Conservation (phyloP, 2,329 filamentous ascomycete genomes). For the Escovopsis weberi region DNA sequence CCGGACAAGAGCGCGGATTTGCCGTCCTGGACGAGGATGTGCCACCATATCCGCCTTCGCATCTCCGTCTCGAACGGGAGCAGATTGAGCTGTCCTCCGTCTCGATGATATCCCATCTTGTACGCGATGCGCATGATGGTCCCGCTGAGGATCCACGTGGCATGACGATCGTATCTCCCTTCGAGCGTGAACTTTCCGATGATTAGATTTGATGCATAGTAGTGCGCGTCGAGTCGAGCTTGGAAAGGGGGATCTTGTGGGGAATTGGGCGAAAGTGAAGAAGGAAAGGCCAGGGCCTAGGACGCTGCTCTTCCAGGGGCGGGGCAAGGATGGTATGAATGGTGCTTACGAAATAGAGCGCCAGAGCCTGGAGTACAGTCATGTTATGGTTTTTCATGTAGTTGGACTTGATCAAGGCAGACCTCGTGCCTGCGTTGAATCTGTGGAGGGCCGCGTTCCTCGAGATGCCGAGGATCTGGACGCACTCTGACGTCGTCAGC, state of each 20-base stretch:
- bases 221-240: no score
- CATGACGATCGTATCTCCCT: constrained; percentile 43
- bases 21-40: constrained; percentile 43
- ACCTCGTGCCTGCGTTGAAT: constrained; percentile 37
- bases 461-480: constrained; percentile 33
- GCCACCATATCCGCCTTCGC: constrained; percentile 54
- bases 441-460: constrained; percentile 34
- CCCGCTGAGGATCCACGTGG: constrained; percentile 46
- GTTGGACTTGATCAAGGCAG: constrained; percentile 33
- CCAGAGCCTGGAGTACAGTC: constrained; percentile 41
- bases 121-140: constrained; percentile 49
- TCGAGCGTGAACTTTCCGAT: constrained; percentile 35
- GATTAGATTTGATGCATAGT: constrained; percentile 4
- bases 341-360: constrained; percentile 38
- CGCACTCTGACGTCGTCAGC: constrained; percentile 40
- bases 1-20: constrained; percentile 44
- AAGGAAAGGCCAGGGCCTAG: no score
- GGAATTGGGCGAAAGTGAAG: no score
- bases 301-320: neutral
- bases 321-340: neutral
- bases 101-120: constrained; percentile 52
- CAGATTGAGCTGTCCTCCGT: constrained; percentile 41
- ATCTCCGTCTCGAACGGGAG: constrained; percentile 52
- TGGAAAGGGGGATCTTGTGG: no score
- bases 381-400: constrained; percentile 47